Percentiles rank a stretch among this genome's conserved stretches.
These are phyloP conservation scores for Physaria fendleri DNA, from an alignment of 345 rosid genomes.

Conservation along the genomic window DNA sequence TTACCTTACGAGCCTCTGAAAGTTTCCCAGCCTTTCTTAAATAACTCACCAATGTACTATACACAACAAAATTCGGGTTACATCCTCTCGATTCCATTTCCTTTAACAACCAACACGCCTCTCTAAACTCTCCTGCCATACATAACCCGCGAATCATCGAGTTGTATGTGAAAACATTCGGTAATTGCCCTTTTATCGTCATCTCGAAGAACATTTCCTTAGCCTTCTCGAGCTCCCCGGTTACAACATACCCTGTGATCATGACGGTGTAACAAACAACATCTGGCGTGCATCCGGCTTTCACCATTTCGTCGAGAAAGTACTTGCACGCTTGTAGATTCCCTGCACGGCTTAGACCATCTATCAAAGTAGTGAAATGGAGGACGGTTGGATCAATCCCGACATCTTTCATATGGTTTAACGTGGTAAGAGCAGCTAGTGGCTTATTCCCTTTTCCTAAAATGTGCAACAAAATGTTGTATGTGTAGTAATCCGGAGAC, in stretches of 20 bases:
- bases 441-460: slow-evolving; percentile 82
- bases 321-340: slow-evolving; percentile 75
- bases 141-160: slow-evolving; percentile 84
- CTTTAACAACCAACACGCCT: slow-evolving; percentile 65
- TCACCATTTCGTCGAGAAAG: slow-evolving; percentile 69
- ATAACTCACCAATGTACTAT: slow-evolving; percentile 71
- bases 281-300: slow-evolving; percentile 60
- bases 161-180: slow-evolving; percentile 77
- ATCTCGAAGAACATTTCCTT: slow-evolving; percentile 56
- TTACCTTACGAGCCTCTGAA: slow-evolving; percentile 59
- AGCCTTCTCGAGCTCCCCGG: slow-evolving; percentile 67
- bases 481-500: slow-evolving; percentile 73
- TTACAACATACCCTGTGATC: slow-evolving; percentile 66
- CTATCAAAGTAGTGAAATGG: slow-evolving; percentile 86
- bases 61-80: slow-evolving; percentile 76
- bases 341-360: slow-evolving; percentile 84
- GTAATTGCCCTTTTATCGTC: slow-evolving; percentile 56
- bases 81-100: slow-evolving; percentile 86
- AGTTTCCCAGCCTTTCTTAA: slow-evolving; percentile 70
- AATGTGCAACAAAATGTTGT: slow-evolving; percentile 72
- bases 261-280: slow-evolving; percentile 81
- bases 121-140: slow-evolving; percentile 58
- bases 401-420: slow-evolving; percentile 76
- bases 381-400: slow-evolving; percentile 58
- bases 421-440: slow-evolving; percentile 61